Conservation (phyloP, 768 basidiomycete genomes). For the Mycena galopus region DNA sequence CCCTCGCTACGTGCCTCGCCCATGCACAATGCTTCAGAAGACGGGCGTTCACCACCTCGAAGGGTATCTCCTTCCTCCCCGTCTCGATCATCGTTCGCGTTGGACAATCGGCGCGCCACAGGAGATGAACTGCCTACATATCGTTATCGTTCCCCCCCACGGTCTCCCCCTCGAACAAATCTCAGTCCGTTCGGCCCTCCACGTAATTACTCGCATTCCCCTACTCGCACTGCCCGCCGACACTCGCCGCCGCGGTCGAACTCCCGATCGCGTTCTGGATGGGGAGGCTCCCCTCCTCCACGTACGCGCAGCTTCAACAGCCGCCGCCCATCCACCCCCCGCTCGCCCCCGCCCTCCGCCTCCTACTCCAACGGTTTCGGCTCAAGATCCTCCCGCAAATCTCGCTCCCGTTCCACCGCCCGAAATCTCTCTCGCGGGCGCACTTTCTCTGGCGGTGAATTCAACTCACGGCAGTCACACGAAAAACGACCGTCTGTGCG, state of each 20-base stretch:
- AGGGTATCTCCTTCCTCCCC: constrained; percentile 19
- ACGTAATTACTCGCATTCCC: constrained; percentile 9
- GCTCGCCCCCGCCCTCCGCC: constrained; percentile 21
- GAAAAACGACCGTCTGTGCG: constrained; percentile 24
- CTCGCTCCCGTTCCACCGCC: constrained; percentile 9
- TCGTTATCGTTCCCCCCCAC: constrained; percentile 23
- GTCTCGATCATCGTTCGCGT: background rate
- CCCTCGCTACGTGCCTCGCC: constrained; percentile 1
- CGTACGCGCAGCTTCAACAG: constrained; percentile 20
- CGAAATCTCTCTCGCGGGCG: constrained; percentile 11
- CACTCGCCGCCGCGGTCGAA: background rate
- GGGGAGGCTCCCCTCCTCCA: constrained; percentile 1
- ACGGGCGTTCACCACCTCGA: constrained; percentile 11
- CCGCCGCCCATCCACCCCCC: constrained; percentile 2
- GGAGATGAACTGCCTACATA: constrained; percentile 6
- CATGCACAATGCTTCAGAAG: background rate
- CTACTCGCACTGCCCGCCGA: constrained; percentile 3
- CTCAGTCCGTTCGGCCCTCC: background rate
- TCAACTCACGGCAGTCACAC: constrained; percentile 18
- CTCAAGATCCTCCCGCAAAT: background rate
- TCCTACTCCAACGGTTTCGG: constrained; percentile 12
- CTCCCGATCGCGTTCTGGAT: constrained; percentile 7
- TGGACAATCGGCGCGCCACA: constrained; percentile 2
- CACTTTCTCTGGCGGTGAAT: constrained; percentile 7
- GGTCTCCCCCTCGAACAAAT: constrained; percentile 12